Evolutionary conservation across 2,329 filamentous ascomycete species (phyloP), one percentile per base, ranked within the genome.

Genomic region (Zymoseptoria brevis): DNA sequence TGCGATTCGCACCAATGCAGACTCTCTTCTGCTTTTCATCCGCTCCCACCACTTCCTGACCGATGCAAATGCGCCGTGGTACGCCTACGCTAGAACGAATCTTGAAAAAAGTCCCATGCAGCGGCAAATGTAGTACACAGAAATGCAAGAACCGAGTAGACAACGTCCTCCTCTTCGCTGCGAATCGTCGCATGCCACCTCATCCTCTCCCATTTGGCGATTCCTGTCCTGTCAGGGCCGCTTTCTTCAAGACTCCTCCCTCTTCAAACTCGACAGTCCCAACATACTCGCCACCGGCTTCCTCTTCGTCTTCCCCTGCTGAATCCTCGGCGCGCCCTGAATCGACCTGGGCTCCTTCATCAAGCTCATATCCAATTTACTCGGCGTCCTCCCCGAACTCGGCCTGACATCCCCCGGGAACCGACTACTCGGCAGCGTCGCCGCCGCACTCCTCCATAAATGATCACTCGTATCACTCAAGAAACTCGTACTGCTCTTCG

Each of bases 281-380:
- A 75, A 64, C 73, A 75, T 74, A 22, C 70, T 73, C 19, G 78
- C 77, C 53, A 80, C 78, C 2, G 78, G 78, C 67, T 80, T 81
- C 41, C 79, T 71, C 57, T 76, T 75, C 22, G 78, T 76, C 64
- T 78, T 75, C n/a, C 73, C 73, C 60, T 74, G 73, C 55, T 80
- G 79, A 16, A 84, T 77, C 59, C 82, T 76, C 26, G 91, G 91
- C n/a, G 91, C 86, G 41, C 92, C 92, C 72, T 96, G 90, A 48
- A 96, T 93, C 62, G 89, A 86, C 59, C 92, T 83, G 29, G 92
- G 92, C 75, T 96, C 92, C 72, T 90, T 90, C 90, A 97, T 96
- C 53, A 96, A 79, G 13, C 85, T 83, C 3, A 87, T 83, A 68
- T 99, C 94, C 8, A 99, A 81, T 69, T 89, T 92, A 7, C 89